Base-by-base conservation (phyloP, 2,329 filamentous ascomycete genomes). In the Plenodomus tracheiphilus region DNA sequence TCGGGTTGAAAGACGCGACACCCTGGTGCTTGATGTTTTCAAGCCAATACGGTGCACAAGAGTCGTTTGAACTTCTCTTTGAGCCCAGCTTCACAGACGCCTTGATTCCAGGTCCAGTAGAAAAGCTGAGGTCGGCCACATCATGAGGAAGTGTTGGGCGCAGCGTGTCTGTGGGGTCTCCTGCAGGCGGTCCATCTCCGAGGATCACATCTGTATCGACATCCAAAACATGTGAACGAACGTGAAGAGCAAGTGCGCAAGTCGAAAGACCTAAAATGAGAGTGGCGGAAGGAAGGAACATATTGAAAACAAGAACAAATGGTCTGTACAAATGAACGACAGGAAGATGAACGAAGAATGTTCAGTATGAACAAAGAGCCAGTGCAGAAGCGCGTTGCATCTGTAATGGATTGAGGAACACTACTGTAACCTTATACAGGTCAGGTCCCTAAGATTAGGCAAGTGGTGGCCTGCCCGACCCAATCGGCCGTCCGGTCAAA, bases 11-110 rank as follows among this genome's bases (percentile, higher is more conserved):
- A 1, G 72, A 66, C 2, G 69, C 65, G 40, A 68, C 53, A 28
- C 74, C 75, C 49, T 75, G 73, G 21, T 75, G 72, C 30, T 70
- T 72, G 43, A 77, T 73, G 16, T 70, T 59, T 22, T 71, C 72
- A 28, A 74, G 60, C 75, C 75, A 77, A 46, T 72, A 77, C 2
- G 64, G 59, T 18, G 58, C 59, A 42, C 64, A 71, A 32, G 43
- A 51, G 7, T 50, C 57, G 32, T 54, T 39, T 4, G 35, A 37
- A 8, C 35, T 16, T 18, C 44, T 15, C 34, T 40, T 17, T 41
- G 43, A 34, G 4, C 49, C 38, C 21, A 57, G 58, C 16, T 50
- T 50, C 5, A 47, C 48, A 19, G 58, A 48, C 8, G 15, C 46
- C 52, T 17, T 42, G 38, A 8, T 53, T 42, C 20, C 41, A 41